Evolutionary conservation across 495 filamentous ascomycete species (phyloP), one percentile per base, ranked within the genome.

Genomic region (Parathielavia appendiculata): DNA sequence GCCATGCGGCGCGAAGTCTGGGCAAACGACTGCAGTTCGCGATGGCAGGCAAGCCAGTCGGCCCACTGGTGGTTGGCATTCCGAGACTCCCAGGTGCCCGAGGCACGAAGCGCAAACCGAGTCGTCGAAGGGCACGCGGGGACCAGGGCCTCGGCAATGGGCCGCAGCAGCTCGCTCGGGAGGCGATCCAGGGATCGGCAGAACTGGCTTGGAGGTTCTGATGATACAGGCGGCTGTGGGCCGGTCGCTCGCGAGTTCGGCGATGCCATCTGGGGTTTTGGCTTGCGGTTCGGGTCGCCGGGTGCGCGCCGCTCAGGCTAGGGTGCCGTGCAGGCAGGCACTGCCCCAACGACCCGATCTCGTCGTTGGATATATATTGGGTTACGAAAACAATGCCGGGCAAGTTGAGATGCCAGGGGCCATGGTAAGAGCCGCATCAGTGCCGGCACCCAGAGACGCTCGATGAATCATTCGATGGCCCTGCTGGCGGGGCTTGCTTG

Each of bases 71-170:
- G 60, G 36, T 13, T 26, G 14, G 66, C 67, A 67, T 70, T 63
- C 5, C 57, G 65, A n/a, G 64, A 64, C 23, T 65, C 67, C 69
- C 69, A 71, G 22, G 69, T 70, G 54, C 69, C 69, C 10, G 58
- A 48, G 16, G 59, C 51, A 12, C 67, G 65, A 30, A 71, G 67
- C 10, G 62, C 61, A 23, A 71, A 71, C 9, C 69, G 61, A 11
- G 67, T 71, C 1, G 69, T 71, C 47, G 62, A 34, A 11, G 66
- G 65, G 10, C 46, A 16, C 9, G 35, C n/a, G 13, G 69, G 69
- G 14, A 66, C 58, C 34, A 71, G 58, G n/a, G 26, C 54, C 36
- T 57, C 62, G 51, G 63, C 67, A 46, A 71, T 71, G 56, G 63
- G 69, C 26, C 60, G 40, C 34, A 71, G 54, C 5, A 71, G 66